Base-by-base conservation (phyloP, 768 basidiomycete species). In the Megacollybia marginata region DNA sequence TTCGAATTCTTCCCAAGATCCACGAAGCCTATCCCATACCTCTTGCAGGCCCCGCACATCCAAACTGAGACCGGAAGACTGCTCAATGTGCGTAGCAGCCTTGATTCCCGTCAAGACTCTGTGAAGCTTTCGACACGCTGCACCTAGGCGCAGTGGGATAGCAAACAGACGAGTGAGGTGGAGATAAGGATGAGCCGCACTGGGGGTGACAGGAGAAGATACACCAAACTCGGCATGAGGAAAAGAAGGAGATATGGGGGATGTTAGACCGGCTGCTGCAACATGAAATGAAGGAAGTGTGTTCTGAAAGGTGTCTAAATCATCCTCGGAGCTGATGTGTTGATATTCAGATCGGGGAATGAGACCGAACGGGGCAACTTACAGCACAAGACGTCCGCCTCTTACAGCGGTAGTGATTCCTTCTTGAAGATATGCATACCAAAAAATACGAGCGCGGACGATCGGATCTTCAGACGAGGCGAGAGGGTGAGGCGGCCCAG, bases 391-490 rank as follows among this genome's bases (percentile, higher is more conserved):
- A 35, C 90, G 83, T 2, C 90, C 85, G n/a, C 93, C 93, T 46
- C 83, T 76, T 51, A 94, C 73, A 18, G 85, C 93, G 9, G 80
- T 87, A 1, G 82, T 80, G 18, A 93, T 76, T 28, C 90, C 88
- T 65, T 95, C 93, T 52, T 89, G 83, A 20, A 86, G 79, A 54
- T 92, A 80, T 7, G 87, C 82, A 57, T 92, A 95, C 88, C 91
- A 95, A 62, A 91, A 94, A 32, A 94, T 74, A 31, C 92, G 75
- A 2, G 88, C 83, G 33, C 89, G 80, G 33, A 87, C 71, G 43
- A 72, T 63, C 33, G 83, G 79, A 47, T 85, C 78, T 46, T 83
- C 81, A 33, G 75, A 70, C 1, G 73, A 67, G 33, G 66, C 50
- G 15, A 59, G 55, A 53, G 67, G 55, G 31, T 63, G 52, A 13